These are phyloP conservation scores for Triadica sebifera DNA, from an alignment of 345 rosid genomes.

Conservation along the genomic window DNA sequence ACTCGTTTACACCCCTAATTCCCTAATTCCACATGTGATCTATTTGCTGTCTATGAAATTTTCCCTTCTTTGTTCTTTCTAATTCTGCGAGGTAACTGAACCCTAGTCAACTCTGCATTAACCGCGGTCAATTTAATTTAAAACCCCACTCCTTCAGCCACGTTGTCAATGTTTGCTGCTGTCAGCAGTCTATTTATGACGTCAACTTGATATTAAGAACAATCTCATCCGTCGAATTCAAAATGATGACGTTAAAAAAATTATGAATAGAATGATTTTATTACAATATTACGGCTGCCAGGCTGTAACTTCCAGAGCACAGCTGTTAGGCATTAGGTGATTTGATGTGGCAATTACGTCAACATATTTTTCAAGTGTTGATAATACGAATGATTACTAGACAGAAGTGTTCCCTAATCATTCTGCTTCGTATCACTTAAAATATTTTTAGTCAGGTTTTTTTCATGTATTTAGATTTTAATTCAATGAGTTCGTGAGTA, in stretches of 20 bases:
- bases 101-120: neutral
- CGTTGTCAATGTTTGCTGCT: neutral
- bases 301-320: neutral
- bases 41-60: neutral
- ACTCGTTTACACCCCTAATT: too few species aligned
- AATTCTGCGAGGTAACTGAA: neutral
- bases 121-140: slow-evolving; percentile 9
- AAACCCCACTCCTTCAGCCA: too few species aligned
- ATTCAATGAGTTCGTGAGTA: too few species aligned
- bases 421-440: too few species aligned
- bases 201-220: neutral
- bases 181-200: neutral
- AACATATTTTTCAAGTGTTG: neutral
- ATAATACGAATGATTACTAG: neutral
- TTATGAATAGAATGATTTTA: too few species aligned
- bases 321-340: neutral
- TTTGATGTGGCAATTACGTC: neutral
- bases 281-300: neutral
- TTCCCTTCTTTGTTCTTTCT: neutral
- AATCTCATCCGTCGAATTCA: neutral
- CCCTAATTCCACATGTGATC: slow-evolving; percentile 41
- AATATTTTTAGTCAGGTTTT: too few species aligned
- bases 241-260: neutral
- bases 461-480: too few species aligned
- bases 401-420: too few species aligned